Percentiles rank a stretch among this genome's conserved stretches.
Conservation (phyloP, 768 basidiomycete species). For the Paxillus involutus region DNA sequence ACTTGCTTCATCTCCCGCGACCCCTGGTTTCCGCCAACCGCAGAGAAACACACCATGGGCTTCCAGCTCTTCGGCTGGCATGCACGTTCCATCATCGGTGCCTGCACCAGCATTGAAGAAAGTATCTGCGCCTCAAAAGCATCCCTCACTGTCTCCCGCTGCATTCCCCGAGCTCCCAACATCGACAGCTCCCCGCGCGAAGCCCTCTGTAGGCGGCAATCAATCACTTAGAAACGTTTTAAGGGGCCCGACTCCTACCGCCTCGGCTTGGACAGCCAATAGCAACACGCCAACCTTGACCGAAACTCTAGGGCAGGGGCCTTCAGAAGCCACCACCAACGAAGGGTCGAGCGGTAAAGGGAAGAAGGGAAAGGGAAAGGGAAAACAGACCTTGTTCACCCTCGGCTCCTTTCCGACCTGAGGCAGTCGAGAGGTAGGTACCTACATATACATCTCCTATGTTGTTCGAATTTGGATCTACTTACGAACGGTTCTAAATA, state of each 20-base stretch:
- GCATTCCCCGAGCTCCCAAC: conserved; percentile 74
- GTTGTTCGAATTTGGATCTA: no score
- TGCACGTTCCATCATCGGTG: conserved; percentile 22
- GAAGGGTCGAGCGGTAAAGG: conserved; percentile 39
- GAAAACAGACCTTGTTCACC: conserved; percentile 83
- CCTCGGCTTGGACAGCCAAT: conserved; percentile 31
- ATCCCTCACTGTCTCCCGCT: conserved; percentile 47
- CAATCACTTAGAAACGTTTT: conserved; percentile 67
- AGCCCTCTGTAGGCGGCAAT: conserved; percentile 57
- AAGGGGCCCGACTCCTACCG: conserved; percentile 20
- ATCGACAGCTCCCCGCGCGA: conserved; percentile 37
- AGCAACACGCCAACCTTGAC: conserved; percentile 10
- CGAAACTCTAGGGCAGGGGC: conserved; percentile 6
- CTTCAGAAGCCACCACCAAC: background rate
- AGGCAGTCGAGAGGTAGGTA: background rate
- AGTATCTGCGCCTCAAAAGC: conserved; percentile 10
- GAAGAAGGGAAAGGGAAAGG: conserved; percentile 80
- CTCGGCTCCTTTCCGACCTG: conserved; percentile 48
- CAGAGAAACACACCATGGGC: conserved; percentile 67
- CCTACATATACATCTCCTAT: no score
- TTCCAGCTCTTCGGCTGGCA: conserved; percentile 21
- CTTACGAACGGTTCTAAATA: no score
- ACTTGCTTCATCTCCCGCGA: conserved; percentile 13
- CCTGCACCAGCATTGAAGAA: conserved; percentile 12
- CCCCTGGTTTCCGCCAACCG: conserved; percentile 37